Evolutionary conservation across 2,329 filamentous ascomycete genomes (phyloP), one percentile per base, ranked within the genome.

Genomic region (Elsinoe australis): DNA sequence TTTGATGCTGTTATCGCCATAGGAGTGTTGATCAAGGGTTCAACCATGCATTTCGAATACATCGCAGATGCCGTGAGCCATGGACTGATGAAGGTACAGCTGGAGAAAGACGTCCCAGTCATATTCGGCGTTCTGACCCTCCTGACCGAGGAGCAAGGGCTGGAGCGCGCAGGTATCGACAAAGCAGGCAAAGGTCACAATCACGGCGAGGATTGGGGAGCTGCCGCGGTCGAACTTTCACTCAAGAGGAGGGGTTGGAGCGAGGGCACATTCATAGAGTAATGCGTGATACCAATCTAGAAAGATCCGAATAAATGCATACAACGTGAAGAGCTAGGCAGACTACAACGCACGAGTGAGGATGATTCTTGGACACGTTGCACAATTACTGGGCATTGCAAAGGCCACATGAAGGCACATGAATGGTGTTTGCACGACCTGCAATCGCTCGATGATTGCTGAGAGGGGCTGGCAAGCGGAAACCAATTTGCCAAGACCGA

Each of bases 21-120:
- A 57, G 92, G 92, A 49, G 89, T 95, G 49, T 79, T 98, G 52
- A 95, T 98, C 71, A 98, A 98, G 73, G 92, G 92, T 65, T 86
- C 94, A 69, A 96, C 92, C 5, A 95, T 95, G 88, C 92, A 98
- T 70, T 98, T 98, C 62, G 92, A 98, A 70, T 96, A 98, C 71
- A 98, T 98, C 59, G 78, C 89, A 33, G 92, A 96, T 55, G 80
- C 87, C 32, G 88, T 94, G 5, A 87, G 82, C 50, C 87, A 95
- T 53, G 92, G 87, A 5, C 75, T 98, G 52, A 98, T 98, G 92
- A 82, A 87, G 55, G 82, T 96, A 51, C 88, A 94, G 67, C 74
- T 96, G 49, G 90, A 98, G 64, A 82, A 80, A 7, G 85, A 87
- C 35, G 79, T 94, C 44, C 92, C 92, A 24, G 84, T 98, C 51